Conservation (phyloP, 164 flowering plant species). For the Berberis vulgaris region DNA sequence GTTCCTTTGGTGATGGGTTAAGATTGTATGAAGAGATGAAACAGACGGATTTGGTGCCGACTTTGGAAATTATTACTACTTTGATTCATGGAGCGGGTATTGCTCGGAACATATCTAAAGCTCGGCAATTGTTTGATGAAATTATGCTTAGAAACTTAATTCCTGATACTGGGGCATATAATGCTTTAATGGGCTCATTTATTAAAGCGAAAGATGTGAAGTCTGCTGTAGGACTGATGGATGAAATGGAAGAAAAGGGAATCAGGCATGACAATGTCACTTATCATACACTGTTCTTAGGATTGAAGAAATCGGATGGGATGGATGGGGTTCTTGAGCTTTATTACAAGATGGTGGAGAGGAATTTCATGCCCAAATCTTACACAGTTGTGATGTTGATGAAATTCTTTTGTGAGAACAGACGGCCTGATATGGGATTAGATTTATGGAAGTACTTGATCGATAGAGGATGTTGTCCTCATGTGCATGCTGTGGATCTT, state of each 20-base stretch:
- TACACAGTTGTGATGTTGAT: slow-evolving; percentile 70
- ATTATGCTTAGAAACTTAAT: slow-evolving; percentile 33
- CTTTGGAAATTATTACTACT: slow-evolving; percentile 61
- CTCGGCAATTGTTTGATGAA: slow-evolving; percentile 55
- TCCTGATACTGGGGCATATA: slow-evolving; percentile 62
- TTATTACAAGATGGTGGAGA: slow-evolving; percentile 40
- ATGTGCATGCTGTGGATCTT: slow-evolving; percentile 60
- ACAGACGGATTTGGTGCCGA: slow-evolving; percentile 24
- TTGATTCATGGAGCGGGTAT: slow-evolving; percentile 81
- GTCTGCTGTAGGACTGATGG: slow-evolving; percentile 44
- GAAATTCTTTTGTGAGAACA: slow-evolving; percentile 58
- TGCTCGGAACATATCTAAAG: slow-evolving; percentile 36
- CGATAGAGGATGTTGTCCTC: slow-evolving; percentile 71
- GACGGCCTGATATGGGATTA: slow-evolving; percentile 43
- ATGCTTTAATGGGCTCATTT: slow-evolving; percentile 51
- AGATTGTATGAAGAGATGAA: slow-evolving; percentile 69
- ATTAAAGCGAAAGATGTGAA: slow-evolving; percentile 37
- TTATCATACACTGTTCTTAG: slow-evolving; percentile 55
- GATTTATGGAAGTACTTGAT: slow-evolving; percentile 57
- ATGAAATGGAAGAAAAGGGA: slow-evolving; percentile 59
- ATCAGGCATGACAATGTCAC: slow-evolving; percentile 51
- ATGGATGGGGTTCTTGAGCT: slow-evolving; percentile 38
- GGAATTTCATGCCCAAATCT: slow-evolving; percentile 56
- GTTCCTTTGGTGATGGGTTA: slow-evolving; percentile 49
- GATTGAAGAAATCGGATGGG: slow-evolving; percentile 38